Evolutionary conservation across 177 flowering plant genomes (phyloP).

Genomic region (Vitis hybrid): DNA sequence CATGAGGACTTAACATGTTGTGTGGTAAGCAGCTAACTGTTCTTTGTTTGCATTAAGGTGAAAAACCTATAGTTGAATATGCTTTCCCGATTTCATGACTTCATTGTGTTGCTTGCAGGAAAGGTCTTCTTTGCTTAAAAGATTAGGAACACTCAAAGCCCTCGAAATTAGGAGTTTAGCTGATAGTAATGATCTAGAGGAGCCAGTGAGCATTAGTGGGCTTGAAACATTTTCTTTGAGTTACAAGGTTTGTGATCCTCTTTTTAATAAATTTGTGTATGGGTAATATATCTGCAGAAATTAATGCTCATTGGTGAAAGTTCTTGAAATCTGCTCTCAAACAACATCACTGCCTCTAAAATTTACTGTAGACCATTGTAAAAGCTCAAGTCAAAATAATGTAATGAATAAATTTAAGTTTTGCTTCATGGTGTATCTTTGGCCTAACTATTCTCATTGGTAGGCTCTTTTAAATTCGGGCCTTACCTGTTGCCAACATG

Average conservation of each 20-base stretch:
- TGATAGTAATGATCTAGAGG: constrained; percentile 53
- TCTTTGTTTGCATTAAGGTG: not conserved
- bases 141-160: constrained; percentile 65
- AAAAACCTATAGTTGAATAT: not conserved
- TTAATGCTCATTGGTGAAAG: too few relatives aligned
- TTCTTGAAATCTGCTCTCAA: too few relatives aligned
- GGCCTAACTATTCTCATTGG: not conserved
- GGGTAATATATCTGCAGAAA: too few relatives aligned
- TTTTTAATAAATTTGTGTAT: not conserved
- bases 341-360: too few relatives aligned
- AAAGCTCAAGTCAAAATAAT: too few relatives aligned
- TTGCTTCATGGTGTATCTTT: not conserved
- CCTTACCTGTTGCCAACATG: not conserved
- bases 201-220: constrained; percentile 78
- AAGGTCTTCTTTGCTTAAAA: constrained; percentile 69
- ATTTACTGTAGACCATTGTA: too few relatives aligned
- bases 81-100: constrained; percentile 7
- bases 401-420: too few relatives aligned
- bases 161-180: constrained; percentile 37
- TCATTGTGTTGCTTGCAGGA: constrained; percentile 52
- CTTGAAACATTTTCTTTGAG: constrained; percentile 88
- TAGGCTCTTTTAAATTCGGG: not conserved
- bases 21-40: constrained; percentile 56
- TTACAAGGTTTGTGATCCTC: constrained; percentile 69
- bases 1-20: constrained; percentile 93